Base-by-base conservation (phyloP, 495 filamentous ascomycete genomes). In the Evernia prunastri region DNA sequence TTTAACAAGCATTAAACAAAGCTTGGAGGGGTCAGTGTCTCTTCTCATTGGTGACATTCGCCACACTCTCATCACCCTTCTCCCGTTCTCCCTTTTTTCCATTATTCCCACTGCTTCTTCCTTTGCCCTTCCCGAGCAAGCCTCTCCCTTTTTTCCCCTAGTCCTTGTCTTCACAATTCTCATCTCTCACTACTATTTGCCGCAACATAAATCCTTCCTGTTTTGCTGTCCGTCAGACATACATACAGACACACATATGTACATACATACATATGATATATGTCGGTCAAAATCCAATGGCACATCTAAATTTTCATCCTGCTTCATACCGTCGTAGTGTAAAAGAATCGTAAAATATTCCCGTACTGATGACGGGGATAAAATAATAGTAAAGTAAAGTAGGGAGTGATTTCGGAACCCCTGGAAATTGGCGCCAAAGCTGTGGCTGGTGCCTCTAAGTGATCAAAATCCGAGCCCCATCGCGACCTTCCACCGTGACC, bases 361-460 rank as follows among this genome's bases (percentile, higher is more conserved):
- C n/a, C n/a, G n/a, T n/a, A n/a, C n/a, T n/a, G n/a, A n/a, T n/a
- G n/a, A n/a, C n/a, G n/a, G n/a, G n/a, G n/a, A n/a, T n/a, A n/a
- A n/a, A n/a, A n/a, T n/a, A n/a, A n/a, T n/a, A n/a, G n/a, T n/a
- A n/a, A n/a, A n/a, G n/a, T n/a, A n/a, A n/a, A n/a, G n/a, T 47
- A 47, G 43, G 43, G 43, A 23, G 20, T 1, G 23, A 47, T 23
- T 47, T 27, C 12, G 1, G 47, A 33, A 54, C 51, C 51, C 51
- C 51, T 54, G 51, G 62, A 64, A 59, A 58, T 64, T 64, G 56
- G 56, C n/a, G 39, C 36, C 56, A 37, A 25, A 31, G 33, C 42
- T 64, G 62, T 64, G 62, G 62, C 62, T 64, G 47, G 62, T 63
- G 51, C 54, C 61, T 31, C 51, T 54, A 39, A 42, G 3, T 27